Percentiles rank a stretch among this genome's conserved stretches.
Conservation (phyloP, 257 asterid genomes). For the Solanum tarapatanum region DNA sequence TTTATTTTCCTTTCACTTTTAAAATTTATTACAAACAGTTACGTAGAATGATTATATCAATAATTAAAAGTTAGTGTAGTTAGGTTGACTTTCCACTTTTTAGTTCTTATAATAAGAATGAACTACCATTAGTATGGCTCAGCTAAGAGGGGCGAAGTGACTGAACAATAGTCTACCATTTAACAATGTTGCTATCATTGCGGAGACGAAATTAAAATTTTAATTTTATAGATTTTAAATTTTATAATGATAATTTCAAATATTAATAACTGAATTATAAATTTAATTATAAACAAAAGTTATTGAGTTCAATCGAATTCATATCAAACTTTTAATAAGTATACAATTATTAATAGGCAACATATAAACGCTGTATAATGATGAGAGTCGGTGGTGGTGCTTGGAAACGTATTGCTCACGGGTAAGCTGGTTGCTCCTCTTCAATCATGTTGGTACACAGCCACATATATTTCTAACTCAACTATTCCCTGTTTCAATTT, state of each 20-base stretch:
- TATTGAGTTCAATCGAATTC: neutral
- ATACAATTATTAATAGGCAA: neutral
- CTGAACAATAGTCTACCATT: neutral
- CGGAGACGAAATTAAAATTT: too few species aligned
- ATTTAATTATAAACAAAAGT: neutral
- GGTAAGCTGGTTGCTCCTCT: constrained; percentile 7
- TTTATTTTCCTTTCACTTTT: too few species aligned
- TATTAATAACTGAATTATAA: neutral
- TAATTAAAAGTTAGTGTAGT: neutral
- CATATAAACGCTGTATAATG: constrained; percentile 17
- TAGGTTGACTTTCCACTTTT: neutral
- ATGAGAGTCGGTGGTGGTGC: constrained; percentile 46
- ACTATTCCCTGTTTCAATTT: neutral
- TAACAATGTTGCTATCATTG: neutral
- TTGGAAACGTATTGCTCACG: constrained; percentile 37
- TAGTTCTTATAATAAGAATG: neutral
- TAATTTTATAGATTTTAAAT: too few species aligned
- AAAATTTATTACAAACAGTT: too few species aligned
- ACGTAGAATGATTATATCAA: neutral
- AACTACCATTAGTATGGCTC: neutral
- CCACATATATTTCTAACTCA: neutral
- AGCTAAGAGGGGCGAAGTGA: neutral
- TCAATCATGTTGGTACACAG: neutral
- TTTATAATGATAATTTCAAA: too few species aligned
- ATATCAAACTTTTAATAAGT: neutral